These are phyloP conservation scores for Chlorella sorokiniana DNA, from an alignment of 139 green algal species.

Conservation along the genomic window DNA sequence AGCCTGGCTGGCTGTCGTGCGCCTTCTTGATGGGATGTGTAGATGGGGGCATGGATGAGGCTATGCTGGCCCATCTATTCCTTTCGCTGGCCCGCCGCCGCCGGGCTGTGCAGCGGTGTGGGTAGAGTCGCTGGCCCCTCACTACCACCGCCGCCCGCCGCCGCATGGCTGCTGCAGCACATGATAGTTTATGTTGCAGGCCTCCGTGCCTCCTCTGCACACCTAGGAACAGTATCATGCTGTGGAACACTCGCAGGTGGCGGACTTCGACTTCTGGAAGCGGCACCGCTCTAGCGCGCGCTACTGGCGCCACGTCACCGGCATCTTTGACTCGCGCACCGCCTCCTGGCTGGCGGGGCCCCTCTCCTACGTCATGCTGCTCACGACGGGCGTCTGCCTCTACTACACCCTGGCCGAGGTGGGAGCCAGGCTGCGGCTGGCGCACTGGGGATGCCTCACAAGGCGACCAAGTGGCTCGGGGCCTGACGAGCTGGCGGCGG, in stretches of 20 bases:
- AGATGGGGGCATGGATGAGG: background rate
- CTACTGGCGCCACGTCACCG: constrained; percentile 26
- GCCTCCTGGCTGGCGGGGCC: background rate
- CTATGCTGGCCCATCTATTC: too few species aligned
- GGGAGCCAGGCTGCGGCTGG: background rate
- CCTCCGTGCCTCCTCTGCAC: too few species aligned
- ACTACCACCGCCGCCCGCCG: too few species aligned
- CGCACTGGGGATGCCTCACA: background rate
- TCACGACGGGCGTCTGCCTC: background rate
- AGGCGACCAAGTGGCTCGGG: too few species aligned
- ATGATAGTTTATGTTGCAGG: background rate
- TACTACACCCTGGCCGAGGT: constrained; percentile 3
- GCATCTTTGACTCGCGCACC: background rate
- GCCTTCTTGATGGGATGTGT: background rate
- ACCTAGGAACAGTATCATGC: too few species aligned
- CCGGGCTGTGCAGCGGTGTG: too few species aligned
- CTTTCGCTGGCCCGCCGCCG: too few species aligned
- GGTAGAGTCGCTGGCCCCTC: too few species aligned
- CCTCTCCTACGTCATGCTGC: constrained; percentile 4
- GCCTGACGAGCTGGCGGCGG: too few species aligned
- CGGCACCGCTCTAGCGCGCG: constrained; percentile 12
- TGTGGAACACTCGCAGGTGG: constrained; percentile 22
- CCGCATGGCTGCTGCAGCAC: too few species aligned
- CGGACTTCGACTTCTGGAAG: constrained; percentile 26
- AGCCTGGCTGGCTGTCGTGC: background rate